Percentiles rank a stretch among this genome's conserved stretches.
Conservation (phyloP, 441 rosid species). For the Biscutella laevigata region DNA sequence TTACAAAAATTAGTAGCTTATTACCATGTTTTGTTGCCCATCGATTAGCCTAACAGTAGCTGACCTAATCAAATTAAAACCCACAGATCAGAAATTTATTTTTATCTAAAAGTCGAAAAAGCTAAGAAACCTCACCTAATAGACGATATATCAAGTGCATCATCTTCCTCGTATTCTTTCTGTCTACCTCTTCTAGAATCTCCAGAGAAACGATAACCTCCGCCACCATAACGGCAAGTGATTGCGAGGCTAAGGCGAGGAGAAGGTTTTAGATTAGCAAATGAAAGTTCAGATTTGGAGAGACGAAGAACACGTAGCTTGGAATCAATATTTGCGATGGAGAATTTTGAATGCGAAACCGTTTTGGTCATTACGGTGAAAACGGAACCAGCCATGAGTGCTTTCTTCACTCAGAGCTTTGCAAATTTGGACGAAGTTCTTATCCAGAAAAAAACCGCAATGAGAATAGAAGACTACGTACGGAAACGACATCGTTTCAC, state of each 20-base stretch:
- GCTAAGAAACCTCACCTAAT: slow-evolving; percentile 37
- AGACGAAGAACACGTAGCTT: slow-evolving; percentile 40
- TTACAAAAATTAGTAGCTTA: background rate
- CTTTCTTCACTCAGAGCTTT: background rate
- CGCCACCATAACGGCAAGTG: slow-evolving; percentile 42
- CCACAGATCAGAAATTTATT: slow-evolving; percentile 1
- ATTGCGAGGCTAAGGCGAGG: slow-evolving; percentile 23
- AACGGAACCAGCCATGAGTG: slow-evolving; percentile 49
- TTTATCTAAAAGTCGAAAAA: background rate
- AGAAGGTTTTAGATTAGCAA: slow-evolving; percentile 23
- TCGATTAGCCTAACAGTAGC: slow-evolving; percentile 71
- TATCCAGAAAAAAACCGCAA: too few species aligned
- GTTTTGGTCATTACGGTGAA: slow-evolving; percentile 21
- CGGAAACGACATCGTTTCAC: too few species aligned
- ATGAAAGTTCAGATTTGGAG: slow-evolving; percentile 18
- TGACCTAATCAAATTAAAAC: slow-evolving; percentile 39
- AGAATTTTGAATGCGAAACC: slow-evolving; percentile 9
- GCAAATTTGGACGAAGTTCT: too few species aligned
- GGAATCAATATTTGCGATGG: slow-evolving; percentile 38
- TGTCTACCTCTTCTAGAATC: slow-evolving; percentile 40
- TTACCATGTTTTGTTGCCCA: slow-evolving; percentile 70
- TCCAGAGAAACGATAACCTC: slow-evolving; percentile 31
- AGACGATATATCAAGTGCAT: slow-evolving; percentile 54
- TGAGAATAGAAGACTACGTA: too few species aligned
- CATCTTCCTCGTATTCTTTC: slow-evolving; percentile 41